Evolutionary conservation across 2,329 filamentous ascomycete species (phyloP).

Genomic region (Aureobasidium sp.): DNA sequence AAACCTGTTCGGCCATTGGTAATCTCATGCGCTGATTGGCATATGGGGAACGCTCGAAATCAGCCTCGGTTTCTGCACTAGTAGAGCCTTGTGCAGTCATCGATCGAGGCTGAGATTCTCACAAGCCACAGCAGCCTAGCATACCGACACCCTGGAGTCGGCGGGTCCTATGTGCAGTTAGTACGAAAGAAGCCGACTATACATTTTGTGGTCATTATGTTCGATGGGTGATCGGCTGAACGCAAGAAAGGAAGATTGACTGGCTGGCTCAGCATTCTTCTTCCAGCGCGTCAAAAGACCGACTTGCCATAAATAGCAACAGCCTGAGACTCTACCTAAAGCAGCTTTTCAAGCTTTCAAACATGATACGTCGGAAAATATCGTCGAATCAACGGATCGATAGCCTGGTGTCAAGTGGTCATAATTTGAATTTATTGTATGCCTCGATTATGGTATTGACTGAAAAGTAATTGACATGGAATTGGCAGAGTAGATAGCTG

Average conservation of each 20-base stretch:
- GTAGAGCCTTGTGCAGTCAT: not conserved
- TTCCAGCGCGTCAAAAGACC: not conserved
- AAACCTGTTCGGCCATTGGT: not conserved
- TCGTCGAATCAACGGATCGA: not conserved
- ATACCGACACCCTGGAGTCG: not conserved
- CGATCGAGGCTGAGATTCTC: not conserved
- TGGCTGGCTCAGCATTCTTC: not conserved
- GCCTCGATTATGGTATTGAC: too few relatives aligned
- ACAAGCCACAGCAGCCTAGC: not conserved
- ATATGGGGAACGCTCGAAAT: not conserved
- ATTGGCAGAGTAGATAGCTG: not conserved
- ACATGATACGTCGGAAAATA: not conserved
- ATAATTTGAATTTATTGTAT: too few relatives aligned
- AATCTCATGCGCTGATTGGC: not conserved
- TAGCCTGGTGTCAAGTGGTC: too few relatives aligned
- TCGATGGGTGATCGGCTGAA: not conserved
- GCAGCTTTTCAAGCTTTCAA: not conserved
- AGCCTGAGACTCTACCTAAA: not conserved
- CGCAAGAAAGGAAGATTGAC: not conserved
- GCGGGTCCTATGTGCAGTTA: not conserved
- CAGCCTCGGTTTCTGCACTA: not conserved
- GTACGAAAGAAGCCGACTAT: not conserved
- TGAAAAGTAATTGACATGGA: too few relatives aligned
- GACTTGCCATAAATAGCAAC: too few relatives aligned
- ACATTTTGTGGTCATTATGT: not conserved